Percentiles rank a stretch among this genome's conserved stretches.
These are phyloP conservation scores for Ophiostoma sp. DNA, from an alignment of 2,329 filamentous ascomycete genomes.

Conservation along the genomic window DNA sequence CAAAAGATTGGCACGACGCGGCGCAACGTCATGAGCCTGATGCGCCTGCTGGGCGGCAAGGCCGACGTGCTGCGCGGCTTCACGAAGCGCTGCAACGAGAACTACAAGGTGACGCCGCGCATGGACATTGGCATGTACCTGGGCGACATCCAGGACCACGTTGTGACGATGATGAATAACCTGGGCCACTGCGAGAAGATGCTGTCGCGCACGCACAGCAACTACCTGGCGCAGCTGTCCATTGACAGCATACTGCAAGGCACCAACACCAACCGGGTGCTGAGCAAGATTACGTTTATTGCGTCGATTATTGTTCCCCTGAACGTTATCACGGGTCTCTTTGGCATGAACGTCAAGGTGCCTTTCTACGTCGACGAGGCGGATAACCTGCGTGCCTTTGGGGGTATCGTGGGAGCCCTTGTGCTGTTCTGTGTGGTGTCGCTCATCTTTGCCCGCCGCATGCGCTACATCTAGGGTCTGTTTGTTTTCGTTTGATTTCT, in stretches of 20 bases:
- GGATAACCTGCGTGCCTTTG: slow-evolving; percentile 52
- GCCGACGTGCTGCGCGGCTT: slow-evolving; percentile 98
- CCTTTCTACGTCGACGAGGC: slow-evolving; percentile 51
- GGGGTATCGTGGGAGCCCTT: slow-evolving; percentile 49
- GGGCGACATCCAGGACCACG: slow-evolving; percentile 97
- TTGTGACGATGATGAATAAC: slow-evolving; percentile 98
- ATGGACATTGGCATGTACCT: slow-evolving; percentile 96
- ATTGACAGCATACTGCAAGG: slow-evolving; percentile 88
- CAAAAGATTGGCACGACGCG: slow-evolving; percentile 83
- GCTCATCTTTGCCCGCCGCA: slow-evolving; percentile 42
- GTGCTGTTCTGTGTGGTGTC: slow-evolving; percentile 47
- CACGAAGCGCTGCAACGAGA: slow-evolving; percentile 97
- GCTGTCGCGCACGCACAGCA: slow-evolving; percentile 86
- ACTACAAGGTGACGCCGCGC: slow-evolving; percentile 89
- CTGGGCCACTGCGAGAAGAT: slow-evolving; percentile 96
- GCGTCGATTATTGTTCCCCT: slow-evolving; percentile 94
- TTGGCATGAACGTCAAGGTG: slow-evolving; percentile 80
- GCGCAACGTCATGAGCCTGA: slow-evolving; percentile 89
- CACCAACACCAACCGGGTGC: slow-evolving; percentile 78
- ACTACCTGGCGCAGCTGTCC: slow-evolving; percentile 90
- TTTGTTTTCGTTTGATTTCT: not conserved
- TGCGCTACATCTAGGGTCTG: slow-evolving; percentile 42
- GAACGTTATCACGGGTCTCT: slow-evolving; percentile 82
- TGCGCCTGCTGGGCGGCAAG: slow-evolving; percentile 90
- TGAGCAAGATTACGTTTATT: slow-evolving; percentile 92